Conservation (phyloP, 768 basidiomycete species). For the Tylopilus felleus region DNA sequence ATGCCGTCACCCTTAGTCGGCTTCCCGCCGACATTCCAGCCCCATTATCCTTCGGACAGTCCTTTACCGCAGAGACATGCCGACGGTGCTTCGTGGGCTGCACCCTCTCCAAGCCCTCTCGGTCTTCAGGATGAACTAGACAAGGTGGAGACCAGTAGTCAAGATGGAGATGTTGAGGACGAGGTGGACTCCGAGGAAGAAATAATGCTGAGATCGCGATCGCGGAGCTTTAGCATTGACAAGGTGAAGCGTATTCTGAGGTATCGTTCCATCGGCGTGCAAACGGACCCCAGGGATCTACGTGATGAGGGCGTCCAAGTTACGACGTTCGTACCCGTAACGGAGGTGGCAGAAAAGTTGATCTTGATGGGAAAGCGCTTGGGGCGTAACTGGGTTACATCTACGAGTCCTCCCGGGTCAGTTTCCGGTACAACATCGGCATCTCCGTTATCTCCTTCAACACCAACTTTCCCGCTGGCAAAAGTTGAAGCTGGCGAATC, state of each 20-base stretch:
- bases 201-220: slow-evolving; percentile 31
- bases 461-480: slow-evolving; percentile 9
- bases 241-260: slow-evolving; percentile 28
- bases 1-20: slow-evolving; percentile 39
- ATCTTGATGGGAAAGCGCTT: slow-evolving; percentile 18
- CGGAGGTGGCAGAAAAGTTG: slow-evolving; percentile 22
- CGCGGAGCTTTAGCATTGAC: slow-evolving; percentile 32
- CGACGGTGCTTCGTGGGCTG: slow-evolving; percentile 52
- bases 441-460: slow-evolving; percentile 1
- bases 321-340: slow-evolving; percentile 19
- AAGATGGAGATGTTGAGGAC: slow-evolving; percentile 81
- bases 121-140: slow-evolving; percentile 30
- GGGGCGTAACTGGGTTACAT: slow-evolving; percentile 20
- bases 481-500: slow-evolving; percentile 5
- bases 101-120: slow-evolving; percentile 36
- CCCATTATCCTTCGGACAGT: slow-evolving; percentile 82
- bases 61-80: slow-evolving; percentile 80
- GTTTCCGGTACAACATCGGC: neutral
- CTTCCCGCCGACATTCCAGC: slow-evolving; percentile 57
- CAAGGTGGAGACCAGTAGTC: slow-evolving; percentile 62
- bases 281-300: slow-evolving; percentile 58
- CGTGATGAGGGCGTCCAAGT: slow-evolving; percentile 62
- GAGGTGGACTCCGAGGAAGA: slow-evolving; percentile 58
- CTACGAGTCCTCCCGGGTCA: slow-evolving; percentile 1
- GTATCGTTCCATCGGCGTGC: slow-evolving; percentile 68